phyloP scores from a whole-genome alignment of 1,284 basidiomycete species.

The Amylostereum areolatum region DNA sequence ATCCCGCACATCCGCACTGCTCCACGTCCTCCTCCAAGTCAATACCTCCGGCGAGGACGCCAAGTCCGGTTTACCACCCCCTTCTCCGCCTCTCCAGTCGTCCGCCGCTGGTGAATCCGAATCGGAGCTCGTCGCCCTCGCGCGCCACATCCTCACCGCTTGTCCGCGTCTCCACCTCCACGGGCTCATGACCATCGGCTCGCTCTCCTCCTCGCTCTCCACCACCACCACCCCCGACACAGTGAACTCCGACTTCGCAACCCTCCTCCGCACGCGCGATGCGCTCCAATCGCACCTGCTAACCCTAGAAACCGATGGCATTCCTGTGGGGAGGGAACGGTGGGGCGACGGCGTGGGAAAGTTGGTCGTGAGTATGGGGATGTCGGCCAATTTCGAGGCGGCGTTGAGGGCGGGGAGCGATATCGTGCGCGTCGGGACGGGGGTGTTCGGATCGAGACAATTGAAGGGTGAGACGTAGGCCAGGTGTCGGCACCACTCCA shows the following conservation, averaged over 20 bases:
- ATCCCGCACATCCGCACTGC: conserved; percentile 48
- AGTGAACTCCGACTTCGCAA: conserved; percentile 88
- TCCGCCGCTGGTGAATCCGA: conserved; percentile 19
- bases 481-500: too few species aligned
- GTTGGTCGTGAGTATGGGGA: conserved; percentile 92
- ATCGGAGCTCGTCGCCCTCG: conserved; percentile 61
- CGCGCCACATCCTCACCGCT: conserved; percentile 59
- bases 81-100: too few species aligned
- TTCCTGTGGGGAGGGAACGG: conserved; percentile 23
- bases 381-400: conserved; percentile 93
- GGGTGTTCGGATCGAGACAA: conserved; percentile 78
- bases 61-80: conserved; percentile 84
- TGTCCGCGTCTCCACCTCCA: conserved; percentile 78
- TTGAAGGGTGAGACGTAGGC: conserved; percentile 35
- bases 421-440: conserved; percentile 88
- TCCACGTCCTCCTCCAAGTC: conserved; percentile 84
- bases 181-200: conserved; percentile 97
- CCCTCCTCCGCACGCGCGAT: conserved; percentile 59
- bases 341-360: conserved; percentile 50
- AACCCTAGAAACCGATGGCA: conserved; percentile 27
- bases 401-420: conserved; percentile 83
- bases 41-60: conserved; percentile 91
- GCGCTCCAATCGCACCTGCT: conserved; percentile 47
- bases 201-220: conserved; percentile 69
- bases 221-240: neutral